These are phyloP conservation scores for Magnolia kwangsiensis DNA, from an alignment of 164 flowering plant genomes.

Conservation along the genomic window DNA sequence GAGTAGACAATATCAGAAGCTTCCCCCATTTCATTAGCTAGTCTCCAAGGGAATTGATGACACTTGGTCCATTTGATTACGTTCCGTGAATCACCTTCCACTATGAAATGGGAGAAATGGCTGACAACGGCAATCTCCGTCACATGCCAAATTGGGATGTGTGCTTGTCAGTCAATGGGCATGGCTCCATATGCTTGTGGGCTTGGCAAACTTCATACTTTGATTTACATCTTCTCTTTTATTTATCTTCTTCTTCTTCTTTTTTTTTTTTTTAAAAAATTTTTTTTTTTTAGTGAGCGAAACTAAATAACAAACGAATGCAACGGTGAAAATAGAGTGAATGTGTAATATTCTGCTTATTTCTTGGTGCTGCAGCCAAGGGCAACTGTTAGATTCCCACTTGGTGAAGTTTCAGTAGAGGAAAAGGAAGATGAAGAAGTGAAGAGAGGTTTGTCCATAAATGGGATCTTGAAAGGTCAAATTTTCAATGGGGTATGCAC, in stretches of 20 bases:
- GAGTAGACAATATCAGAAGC: too few relatives aligned
- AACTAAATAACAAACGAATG: neutral
- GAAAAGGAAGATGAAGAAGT: conserved; percentile 73
- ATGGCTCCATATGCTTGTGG: neutral
- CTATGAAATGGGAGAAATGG: too few relatives aligned
- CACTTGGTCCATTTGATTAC: too few relatives aligned
- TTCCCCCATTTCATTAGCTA: too few relatives aligned
- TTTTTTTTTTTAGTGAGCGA: neutral
- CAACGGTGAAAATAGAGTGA: neutral
- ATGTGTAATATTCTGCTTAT: neutral
- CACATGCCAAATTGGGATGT: neutral
- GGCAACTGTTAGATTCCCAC: conserved; percentile 76
- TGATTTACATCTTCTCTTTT: neutral
- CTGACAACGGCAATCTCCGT: too few relatives aligned
- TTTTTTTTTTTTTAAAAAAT: too few relatives aligned
- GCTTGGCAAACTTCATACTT: neutral
- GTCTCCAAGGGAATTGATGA: too few relatives aligned
- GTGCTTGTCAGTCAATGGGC: neutral
- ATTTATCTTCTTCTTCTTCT: neutral
- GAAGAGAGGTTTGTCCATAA: conserved; percentile 48
- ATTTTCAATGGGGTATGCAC: conserved; percentile 65
- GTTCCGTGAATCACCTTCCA: too few relatives aligned
- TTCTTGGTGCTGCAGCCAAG: conserved; percentile 62
- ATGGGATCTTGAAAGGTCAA: conserved; percentile 60
- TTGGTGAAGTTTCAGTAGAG: conserved; percentile 77